Evolutionary conservation across 2,329 filamentous ascomycete species (phyloP), one percentile per base, ranked within the genome.

Genomic region (Arthrinium puccinioides): DNA sequence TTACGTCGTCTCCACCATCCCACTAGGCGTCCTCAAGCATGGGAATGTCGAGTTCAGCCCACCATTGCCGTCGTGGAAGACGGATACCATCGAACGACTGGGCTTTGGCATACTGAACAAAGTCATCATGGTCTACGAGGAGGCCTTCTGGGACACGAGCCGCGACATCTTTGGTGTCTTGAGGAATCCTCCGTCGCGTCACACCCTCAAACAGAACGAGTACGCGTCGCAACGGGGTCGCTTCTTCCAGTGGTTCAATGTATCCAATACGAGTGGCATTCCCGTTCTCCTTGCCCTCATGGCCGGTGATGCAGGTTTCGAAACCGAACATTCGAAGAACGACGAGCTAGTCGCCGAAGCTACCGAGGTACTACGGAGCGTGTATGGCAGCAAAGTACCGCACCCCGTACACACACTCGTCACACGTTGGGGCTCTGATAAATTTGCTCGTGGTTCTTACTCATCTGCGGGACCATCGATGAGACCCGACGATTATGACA

Each of bases 231-330:
- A 79, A 43, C 79, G 90, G 37, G 90, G 90, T n/a, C 82, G 89
- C 18, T 95, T 95, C 62, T 98, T 97, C 53, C 78, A 98, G 50
- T 97, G 95, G 76, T 97, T 95, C 76, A 97, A 98, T 52, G 87
- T 88, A 38, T 83, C 88, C 42, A 86, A 87, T 49, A 94, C 87
- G 4, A 88, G 85, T 31, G 94, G 94, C 1, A 69, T 94, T 24
- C 92, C 86, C 2, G 87, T 88, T 36, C 71, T 96, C 18, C 79
- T 97, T 43, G 92, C 87, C 8, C 72, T 98, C 20, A 96, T 98
- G 90, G 90, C 90, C 34, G 92, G 92, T 16, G 87, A 96, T 49
- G 87, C 94, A 15, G 92, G 89, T 13, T 86, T 88, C 49, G 84
- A 94, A 45, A 87, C 87, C 0, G 94, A 98, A 60, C 69, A 70